These are phyloP conservation scores for Globisporangium mamillatum DNA, from an alignment of 352 stramenopile genomes.

Conservation along the genomic window DNA sequence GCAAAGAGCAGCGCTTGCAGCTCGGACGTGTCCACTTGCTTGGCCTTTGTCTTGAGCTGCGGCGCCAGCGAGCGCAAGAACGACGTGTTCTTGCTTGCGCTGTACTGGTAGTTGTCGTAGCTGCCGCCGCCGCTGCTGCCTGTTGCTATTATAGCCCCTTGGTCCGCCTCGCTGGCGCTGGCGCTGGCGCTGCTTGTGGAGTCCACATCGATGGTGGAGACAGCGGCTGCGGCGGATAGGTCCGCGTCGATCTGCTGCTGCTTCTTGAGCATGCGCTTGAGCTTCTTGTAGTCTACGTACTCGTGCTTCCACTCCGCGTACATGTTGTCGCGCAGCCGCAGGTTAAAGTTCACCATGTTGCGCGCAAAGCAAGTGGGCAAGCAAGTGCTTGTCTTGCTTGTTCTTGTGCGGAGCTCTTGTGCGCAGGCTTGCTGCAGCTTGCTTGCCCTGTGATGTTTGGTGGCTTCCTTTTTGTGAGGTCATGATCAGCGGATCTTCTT, in stretches of 20 bases:
- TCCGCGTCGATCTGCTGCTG: slow-evolving; percentile 45
- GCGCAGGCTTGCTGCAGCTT: background rate
- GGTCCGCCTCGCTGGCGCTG: slow-evolving; percentile 20
- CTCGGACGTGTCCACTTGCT: slow-evolving; percentile 21
- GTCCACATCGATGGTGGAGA: slow-evolving; percentile 15
- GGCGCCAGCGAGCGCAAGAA: slow-evolving; percentile 8
- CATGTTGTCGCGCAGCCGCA: slow-evolving; percentile 78
- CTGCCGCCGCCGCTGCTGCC: slow-evolving; percentile 17
- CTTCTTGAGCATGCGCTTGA: slow-evolving; percentile 83
- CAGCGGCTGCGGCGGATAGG: slow-evolving; percentile 11
- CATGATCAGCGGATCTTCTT: slow-evolving; percentile 5
- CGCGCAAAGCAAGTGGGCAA: background rate
- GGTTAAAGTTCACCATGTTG: slow-evolving; percentile 75
- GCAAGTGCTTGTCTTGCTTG: background rate
- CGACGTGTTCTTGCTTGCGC: slow-evolving; percentile 8
- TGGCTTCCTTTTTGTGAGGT: slow-evolving; percentile 4
- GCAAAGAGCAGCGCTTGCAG: slow-evolving; percentile 30
- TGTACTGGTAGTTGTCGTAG: slow-evolving; percentile 17
- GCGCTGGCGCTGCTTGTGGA: slow-evolving; percentile 15
- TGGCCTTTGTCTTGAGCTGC: slow-evolving; percentile 7
- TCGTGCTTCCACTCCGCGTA: slow-evolving; percentile 86
- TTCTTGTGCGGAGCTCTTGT: background rate
- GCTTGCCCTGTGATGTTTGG: background rate
- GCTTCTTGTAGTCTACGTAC: slow-evolving; percentile 88
- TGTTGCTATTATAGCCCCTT: slow-evolving; percentile 20